phyloP scores from a whole-genome alignment of 257 asterid genomes.

The Nicotiana obtusifolia region DNA sequence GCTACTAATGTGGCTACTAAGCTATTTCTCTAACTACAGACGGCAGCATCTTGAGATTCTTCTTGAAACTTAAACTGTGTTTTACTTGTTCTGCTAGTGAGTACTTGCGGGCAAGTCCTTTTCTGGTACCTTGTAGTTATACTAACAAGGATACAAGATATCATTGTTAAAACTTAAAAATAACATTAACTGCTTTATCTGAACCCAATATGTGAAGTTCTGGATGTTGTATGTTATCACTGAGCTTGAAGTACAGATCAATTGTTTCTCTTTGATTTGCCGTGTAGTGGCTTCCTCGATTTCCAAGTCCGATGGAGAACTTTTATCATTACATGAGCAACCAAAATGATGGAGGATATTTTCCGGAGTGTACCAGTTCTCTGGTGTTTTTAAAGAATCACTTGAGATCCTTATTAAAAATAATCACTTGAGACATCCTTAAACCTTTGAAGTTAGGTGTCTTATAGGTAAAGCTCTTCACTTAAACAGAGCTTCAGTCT shows the following conservation, averaged over 20 bases:
- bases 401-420: neutral
- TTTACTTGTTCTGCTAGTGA: neutral
- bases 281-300: neutral
- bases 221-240: neutral
- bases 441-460: neutral
- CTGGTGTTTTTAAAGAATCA: neutral
- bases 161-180: neutral
- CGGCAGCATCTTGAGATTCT: neutral
- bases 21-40: neutral
- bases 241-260: neutral
- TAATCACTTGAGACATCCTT: neutral
- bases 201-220: neutral
- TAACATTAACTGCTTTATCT: neutral
- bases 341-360: conserved; percentile 6
- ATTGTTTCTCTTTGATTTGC: neutral
- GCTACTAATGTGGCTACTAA: too few relatives aligned
- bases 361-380: neutral
- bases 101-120: neutral
- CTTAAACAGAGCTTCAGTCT: neutral
- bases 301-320: neutral
- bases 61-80: neutral
- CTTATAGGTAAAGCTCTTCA: neutral
- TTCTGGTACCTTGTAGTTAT: neutral
- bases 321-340: neutral
- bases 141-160: neutral